Base-by-base conservation (phyloP, 2,329 filamentous ascomycete species). In the Colletotrichum australisinense region DNA sequence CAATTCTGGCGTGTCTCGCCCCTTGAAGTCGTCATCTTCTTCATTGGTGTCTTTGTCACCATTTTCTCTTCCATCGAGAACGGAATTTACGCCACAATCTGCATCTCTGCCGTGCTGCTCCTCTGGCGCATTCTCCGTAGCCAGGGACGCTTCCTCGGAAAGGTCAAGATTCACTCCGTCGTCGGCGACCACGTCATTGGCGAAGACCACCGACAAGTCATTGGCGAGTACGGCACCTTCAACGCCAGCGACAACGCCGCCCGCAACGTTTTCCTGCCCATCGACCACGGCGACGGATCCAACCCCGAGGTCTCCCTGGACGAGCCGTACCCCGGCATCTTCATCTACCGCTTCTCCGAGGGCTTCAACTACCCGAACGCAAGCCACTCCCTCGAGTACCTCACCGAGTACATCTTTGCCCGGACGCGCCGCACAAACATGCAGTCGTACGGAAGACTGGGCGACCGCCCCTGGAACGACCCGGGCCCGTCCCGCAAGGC, bases 341-440 rank as follows among this genome's bases (percentile, higher is more conserved):
- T 98, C 84, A 97, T 98, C 79, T 98, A 97, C 85, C 92, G 96
- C 57, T 98, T 98, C 83, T 92, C 93, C 0, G 96, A 98, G 84
- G 94, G 95, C 56, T 98, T 97, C 88, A 97, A 97, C 84, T 99
- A 98, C 79, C 95, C 96, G 73, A 99, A 98, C 78, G 95, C 95
- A 24, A 94, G 94, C 78, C 92, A 94, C 80, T 95, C 97, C 76
- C 90, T 98, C 69, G 95, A 98, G 79, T 90, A 94, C 78, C 87
- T 97, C 63, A 90, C 91, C 2, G 84, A 88, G 2, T 90, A 91
- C 76, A 90, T 97, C 59, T 93, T 93, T 76, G 82, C 87, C 56
- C 84, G 92, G 73, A 97, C 95, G 2, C 91, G 93, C 49, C 92
- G 94, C 38, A 97, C 94, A 1, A 94, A 93, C 75, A 86, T 91